These are phyloP conservation scores for Ascoidea rubescens DNA, from an alignment of 805 yeast species.

Conservation along the genomic window DNA sequence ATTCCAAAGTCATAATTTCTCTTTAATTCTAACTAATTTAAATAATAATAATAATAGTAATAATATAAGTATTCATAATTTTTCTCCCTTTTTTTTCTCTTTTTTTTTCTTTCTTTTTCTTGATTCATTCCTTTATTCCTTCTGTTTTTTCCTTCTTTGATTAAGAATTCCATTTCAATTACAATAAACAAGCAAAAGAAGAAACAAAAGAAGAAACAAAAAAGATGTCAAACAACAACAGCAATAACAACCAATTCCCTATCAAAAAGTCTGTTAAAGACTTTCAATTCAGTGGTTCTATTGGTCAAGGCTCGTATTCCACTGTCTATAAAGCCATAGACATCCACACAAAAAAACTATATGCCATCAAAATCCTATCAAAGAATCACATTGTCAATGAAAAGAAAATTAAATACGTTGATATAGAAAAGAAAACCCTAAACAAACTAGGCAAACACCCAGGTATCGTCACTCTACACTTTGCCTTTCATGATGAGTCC, in stretches of 20 bases:
- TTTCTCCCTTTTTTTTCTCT: neutral
- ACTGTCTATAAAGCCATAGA: slow-evolving; percentile 85
- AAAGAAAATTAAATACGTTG: slow-evolving; percentile 88
- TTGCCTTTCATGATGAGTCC: slow-evolving; percentile 87
- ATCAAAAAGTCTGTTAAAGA: slow-evolving; percentile 50
- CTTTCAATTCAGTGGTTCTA: slow-evolving; percentile 65
- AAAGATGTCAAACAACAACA: slow-evolving; percentile 1
- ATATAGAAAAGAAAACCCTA: slow-evolving; percentile 83
- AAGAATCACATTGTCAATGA: slow-evolving; percentile 90
- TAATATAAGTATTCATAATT: neutral
- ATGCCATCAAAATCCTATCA: slow-evolving; percentile 83
- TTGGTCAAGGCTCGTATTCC: slow-evolving; percentile 95
- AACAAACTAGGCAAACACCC: slow-evolving; percentile 86
- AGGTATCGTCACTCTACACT: slow-evolving; percentile 82
- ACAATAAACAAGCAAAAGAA: neutral
- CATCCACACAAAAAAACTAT: slow-evolving; percentile 52
- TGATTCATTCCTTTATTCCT: neutral
- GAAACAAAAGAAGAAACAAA: neutral
- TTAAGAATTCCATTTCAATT: neutral
- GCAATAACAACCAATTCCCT: slow-evolving; percentile 15
- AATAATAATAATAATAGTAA: neutral
- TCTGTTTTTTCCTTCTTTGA: neutral
- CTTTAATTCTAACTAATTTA: neutral
- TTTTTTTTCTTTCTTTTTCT: neutral
- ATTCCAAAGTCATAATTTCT: no score